phyloP scores from a whole-genome alignment of 1,139 yeast species.

The Protomyces pachydermus region DNA sequence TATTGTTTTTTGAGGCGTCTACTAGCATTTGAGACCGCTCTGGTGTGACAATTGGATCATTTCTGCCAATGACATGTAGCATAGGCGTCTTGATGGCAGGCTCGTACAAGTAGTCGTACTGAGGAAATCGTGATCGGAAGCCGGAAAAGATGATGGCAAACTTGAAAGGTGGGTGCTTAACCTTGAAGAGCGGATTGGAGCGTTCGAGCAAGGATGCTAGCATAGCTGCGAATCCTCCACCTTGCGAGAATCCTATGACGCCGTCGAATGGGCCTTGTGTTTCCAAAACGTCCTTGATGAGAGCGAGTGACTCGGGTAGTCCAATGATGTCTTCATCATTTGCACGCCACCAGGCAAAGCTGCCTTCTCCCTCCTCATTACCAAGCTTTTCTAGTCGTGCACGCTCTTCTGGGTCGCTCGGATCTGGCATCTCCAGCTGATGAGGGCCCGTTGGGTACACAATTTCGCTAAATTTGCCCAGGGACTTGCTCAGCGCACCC shows the following conservation, averaged over 20 bases:
- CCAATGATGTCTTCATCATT: conserved; percentile 14
- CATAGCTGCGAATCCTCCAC: conserved; percentile 70
- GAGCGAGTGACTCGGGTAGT: conserved; percentile 5
- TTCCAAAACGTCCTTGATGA: conserved; percentile 45
- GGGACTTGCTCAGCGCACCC: conserved; percentile 18
- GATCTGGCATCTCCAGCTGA: conserved; percentile 16
- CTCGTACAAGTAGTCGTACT: conserved; percentile 48
- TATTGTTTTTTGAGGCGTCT: conserved; percentile 48
- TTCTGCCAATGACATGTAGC: conserved; percentile 75
- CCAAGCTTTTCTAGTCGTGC: conserved; percentile 24
- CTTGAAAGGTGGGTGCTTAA: conserved; percentile 49
- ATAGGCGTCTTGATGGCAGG: conserved; percentile 51
- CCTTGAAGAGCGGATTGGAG: conserved; percentile 15
- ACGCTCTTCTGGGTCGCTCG: conserved; percentile 23
- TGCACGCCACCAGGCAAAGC: conserved; percentile 27
- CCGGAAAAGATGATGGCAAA: conserved; percentile 77
- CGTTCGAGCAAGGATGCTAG: conserved; percentile 24
- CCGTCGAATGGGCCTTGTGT: conserved; percentile 85
- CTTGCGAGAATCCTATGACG: conserved; percentile 85
- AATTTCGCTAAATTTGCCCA: conserved; percentile 15
- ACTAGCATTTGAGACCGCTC: conserved; percentile 57
- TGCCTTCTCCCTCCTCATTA: conserved; percentile 25
- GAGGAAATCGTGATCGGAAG: conserved; percentile 56
- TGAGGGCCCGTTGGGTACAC: conserved; percentile 14
- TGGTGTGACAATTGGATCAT: conserved; percentile 84